phyloP scores from a whole-genome alignment of 495 filamentous ascomycete genomes.

The Daldinia grandis region DNA sequence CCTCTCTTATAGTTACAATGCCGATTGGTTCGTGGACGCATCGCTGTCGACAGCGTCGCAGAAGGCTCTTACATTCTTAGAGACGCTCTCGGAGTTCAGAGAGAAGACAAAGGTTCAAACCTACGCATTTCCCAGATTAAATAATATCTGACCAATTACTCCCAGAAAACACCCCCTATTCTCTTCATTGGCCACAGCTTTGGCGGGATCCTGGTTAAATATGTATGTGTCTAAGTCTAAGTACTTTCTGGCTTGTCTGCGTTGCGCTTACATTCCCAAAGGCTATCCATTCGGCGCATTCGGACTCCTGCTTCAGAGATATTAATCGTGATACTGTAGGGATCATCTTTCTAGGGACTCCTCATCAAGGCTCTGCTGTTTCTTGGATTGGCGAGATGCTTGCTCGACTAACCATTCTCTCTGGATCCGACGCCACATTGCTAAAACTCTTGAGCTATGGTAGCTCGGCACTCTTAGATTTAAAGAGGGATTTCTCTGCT shows the following conservation, averaged over 20 bases:
- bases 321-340: background rate
- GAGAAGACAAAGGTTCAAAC: background rate
- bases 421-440: background rate
- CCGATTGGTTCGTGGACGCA: conserved; percentile 7
- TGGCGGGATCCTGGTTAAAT: background rate
- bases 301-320: background rate
- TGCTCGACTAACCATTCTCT: background rate
- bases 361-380: background rate
- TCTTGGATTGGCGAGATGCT: background rate
- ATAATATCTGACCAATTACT: background rate
- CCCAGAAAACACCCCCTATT: background rate
- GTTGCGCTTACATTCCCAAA: background rate
- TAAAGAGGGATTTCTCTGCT: background rate
- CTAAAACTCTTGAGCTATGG: background rate
- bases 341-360: background rate
- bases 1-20: conserved; percentile 1
- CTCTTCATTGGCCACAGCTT: background rate
- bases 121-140: background rate
- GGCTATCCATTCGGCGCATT: background rate
- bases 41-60: conserved; percentile 7
- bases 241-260: background rate
- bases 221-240: background rate
- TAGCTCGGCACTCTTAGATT: background rate
- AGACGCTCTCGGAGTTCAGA: background rate
- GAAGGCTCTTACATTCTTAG: conserved; percentile 5